These are phyloP conservation scores for Candida glaebosa DNA, from an alignment of 805 yeast species.

Conservation along the genomic window DNA sequence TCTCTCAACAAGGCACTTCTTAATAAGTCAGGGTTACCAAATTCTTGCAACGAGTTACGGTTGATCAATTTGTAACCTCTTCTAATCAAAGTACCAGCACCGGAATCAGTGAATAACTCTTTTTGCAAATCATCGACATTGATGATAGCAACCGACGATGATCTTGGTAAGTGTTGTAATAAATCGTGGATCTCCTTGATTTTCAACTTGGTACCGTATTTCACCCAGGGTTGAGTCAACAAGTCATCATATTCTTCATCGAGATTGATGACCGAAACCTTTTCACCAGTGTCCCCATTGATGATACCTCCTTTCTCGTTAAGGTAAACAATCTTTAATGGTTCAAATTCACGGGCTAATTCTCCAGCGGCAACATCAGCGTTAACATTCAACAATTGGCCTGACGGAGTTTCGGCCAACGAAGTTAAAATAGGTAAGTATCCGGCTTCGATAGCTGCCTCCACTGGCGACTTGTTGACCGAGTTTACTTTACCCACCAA, in stretches of 20 bases:
- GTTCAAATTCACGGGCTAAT: constrained; percentile 93
- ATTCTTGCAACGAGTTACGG: constrained; percentile 66
- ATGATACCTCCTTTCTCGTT: constrained; percentile 97
- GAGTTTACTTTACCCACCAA: constrained; percentile 86
- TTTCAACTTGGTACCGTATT: constrained; percentile 96
- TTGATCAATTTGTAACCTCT: constrained; percentile 88
- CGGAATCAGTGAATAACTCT: constrained; percentile 96
- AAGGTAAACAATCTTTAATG: constrained; percentile 91
- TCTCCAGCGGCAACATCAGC: constrained; percentile 99
- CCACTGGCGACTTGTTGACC: constrained; percentile 82
- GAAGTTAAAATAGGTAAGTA: constrained; percentile 96
- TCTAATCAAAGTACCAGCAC: constrained; percentile 98
- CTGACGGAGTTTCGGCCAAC: constrained; percentile 92
- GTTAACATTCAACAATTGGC: constrained; percentile 94
- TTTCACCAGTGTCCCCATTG: constrained; percentile 89
- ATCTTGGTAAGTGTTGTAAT: constrained; percentile 89
- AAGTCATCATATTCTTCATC: constrained; percentile 94
- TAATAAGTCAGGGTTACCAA: constrained; percentile 70
- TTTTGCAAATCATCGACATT: constrained; percentile 93
- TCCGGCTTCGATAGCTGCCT: constrained; percentile 93
- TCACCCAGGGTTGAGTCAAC: constrained; percentile 95
- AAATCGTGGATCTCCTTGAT: constrained; percentile 95
- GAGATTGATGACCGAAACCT: constrained; percentile 82
- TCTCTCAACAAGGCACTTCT: constrained; percentile 77
- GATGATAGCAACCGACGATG: constrained; percentile 96